Evolutionary conservation across 2,329 filamentous ascomycete species (phyloP), one percentile per base, ranked within the genome.

Genomic region (Cladobotryum mycophilum): DNA sequence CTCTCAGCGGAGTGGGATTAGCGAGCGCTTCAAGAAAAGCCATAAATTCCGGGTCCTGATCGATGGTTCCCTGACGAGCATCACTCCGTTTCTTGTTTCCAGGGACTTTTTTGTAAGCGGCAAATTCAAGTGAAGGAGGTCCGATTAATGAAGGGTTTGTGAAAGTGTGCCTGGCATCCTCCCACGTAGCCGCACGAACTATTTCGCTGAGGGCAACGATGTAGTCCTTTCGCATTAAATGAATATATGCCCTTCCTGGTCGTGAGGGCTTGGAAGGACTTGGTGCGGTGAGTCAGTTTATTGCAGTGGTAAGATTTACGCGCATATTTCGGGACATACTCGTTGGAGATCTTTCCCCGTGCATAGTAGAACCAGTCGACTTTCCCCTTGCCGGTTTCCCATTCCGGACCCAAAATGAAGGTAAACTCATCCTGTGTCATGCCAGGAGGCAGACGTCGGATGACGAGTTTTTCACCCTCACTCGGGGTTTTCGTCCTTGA

Each of bases 11-110:
- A 8, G 69, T 67, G 2, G 80, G 80, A 58, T 95, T 89, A 1
- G 91, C 95, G 43, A 97, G 78, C 48, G 81, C 86, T 66, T 95
- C 88, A 7, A 99, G 78, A 65, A 97, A 99, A 22, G 85, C 83
- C 74, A 96, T 95, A 61, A 96, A 99, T 60, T 97, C 93, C 0
- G 89, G 84, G 62, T 99, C 93, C 65, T 96, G 90, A 61, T 99
- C 93, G 58, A 99, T 97, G 3, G 90, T 96, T 48, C 92, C 93
- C 66, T 96, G 89, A 13, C 91, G 84, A 48, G 84, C 82, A 72
- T 99, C 93, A 48, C 82, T 81, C 34, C 89, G 84, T 45, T 81
- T 81, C 65, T 88, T 89, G 35, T 77, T 80, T 53, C 81, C 81
- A 1, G 92, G 89, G 1, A 89, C 80, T 61, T 91, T 91, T 58